Percentiles rank a stretch among this genome's conserved stretches.
phyloP scores from a whole-genome alignment of 2,329 filamentous ascomycete genomes.

The Clathrospora elynae region DNA sequence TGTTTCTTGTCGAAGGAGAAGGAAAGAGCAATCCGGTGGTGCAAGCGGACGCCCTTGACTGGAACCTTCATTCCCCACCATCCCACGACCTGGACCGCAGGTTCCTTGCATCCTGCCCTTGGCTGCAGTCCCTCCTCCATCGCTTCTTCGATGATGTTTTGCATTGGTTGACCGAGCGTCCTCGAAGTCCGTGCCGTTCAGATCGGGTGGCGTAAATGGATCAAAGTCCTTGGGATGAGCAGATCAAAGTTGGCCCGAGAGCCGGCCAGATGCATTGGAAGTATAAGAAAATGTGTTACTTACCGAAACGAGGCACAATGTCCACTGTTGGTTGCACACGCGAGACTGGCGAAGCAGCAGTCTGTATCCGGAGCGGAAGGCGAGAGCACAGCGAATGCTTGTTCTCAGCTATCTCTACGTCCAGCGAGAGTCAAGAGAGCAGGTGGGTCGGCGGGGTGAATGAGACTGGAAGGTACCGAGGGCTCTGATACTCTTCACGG shows the following conservation, averaged over 20 bases:
- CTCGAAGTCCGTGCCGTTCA: neutral
- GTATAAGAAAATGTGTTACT: conserved; percentile 23
- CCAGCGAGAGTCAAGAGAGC: conserved; percentile 34
- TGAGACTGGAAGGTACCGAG: conserved; percentile 36
- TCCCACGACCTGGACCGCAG: neutral
- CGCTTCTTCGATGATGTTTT: neutral
- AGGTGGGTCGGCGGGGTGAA: conserved; percentile 24
- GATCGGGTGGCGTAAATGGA: conserved; percentile 1
- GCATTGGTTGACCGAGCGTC: conserved; percentile 1
- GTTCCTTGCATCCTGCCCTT: conserved; percentile 3
- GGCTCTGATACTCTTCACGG: conserved; percentile 38
- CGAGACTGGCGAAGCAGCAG: conserved; percentile 36
- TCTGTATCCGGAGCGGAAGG: conserved; percentile 51
- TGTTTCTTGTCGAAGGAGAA: conserved; percentile 16
- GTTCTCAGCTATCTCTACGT: conserved; percentile 38
- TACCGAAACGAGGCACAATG: conserved; percentile 29
- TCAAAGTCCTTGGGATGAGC: conserved; percentile 1
- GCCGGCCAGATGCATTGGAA: conserved; percentile 8
- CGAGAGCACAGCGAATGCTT: conserved; percentile 30
- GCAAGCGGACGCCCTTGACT: conserved; percentile 14
- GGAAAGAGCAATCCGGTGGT: conserved; percentile 15
- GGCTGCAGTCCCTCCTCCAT: conserved; percentile 1
- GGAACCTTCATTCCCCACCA: conserved; percentile 4
- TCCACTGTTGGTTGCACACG: conserved; percentile 31
- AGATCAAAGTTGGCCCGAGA: conserved; percentile 3